Evolutionary conservation across 2,329 filamentous ascomycete species (phyloP).

Genomic region (Calonectria pteridis): DNA sequence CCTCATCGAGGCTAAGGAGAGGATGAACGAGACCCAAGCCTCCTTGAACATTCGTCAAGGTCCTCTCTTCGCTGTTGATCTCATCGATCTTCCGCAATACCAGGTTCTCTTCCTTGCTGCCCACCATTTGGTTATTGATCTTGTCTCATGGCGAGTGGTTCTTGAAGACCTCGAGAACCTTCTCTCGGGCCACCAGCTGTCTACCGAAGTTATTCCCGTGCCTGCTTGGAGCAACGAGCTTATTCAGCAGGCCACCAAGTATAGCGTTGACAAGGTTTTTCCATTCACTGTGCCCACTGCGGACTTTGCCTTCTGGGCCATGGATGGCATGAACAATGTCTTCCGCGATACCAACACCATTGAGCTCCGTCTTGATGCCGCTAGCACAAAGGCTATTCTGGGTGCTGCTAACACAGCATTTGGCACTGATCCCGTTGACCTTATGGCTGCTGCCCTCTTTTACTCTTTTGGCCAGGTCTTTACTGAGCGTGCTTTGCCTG

Average conservation of each 20-base stretch:
- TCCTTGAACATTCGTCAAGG: conserved; percentile 21
- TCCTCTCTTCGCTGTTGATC: conserved; percentile 14
- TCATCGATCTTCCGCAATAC: background rate
- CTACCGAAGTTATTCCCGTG: background rate
- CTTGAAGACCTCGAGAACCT: conserved; percentile 25
- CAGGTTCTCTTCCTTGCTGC: conserved; percentile 17
- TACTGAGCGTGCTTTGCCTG: conserved; percentile 38
- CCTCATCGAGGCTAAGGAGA: background rate
- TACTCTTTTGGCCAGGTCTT: conserved; percentile 44
- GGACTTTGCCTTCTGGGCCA: background rate
- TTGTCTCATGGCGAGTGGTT: conserved; percentile 27
- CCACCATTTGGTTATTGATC: conserved; percentile 29
- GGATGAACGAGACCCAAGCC: background rate
- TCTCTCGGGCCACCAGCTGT: background rate
- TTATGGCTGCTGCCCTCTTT: conserved; percentile 45
- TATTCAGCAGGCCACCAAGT: background rate
- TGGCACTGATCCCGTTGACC: conserved; percentile 46
- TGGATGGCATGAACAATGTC: background rate
- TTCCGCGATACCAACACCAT: conserved; percentile 22
- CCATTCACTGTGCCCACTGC: background rate
- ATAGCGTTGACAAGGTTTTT: background rate
- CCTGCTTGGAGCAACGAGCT: conserved; percentile 5
- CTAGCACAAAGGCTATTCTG: background rate
- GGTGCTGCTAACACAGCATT: conserved; percentile 34
- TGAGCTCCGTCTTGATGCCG: conserved; percentile 7